A percentile compares a stretch with the other conserved stretches of the same genome.
Evolutionary conservation across 2,329 filamentous ascomycete species (phyloP).

Genomic region (Claviceps arundinis): DNA sequence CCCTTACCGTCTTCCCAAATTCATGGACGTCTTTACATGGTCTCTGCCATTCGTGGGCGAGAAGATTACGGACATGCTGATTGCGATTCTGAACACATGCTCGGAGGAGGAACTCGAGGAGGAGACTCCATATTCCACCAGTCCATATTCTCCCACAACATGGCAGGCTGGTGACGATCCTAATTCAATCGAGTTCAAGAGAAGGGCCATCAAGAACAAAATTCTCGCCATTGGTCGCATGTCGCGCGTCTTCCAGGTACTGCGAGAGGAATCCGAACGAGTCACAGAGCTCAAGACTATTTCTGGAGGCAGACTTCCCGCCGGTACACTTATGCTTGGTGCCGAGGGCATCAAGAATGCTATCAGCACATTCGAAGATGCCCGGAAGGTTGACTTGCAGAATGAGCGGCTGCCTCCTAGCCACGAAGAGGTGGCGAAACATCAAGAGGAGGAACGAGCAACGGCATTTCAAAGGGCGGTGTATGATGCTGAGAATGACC

Average conservation of each 20-base stretch:
- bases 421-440: constrained; percentile 78
- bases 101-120: constrained; percentile 98
- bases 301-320: constrained; percentile 79
- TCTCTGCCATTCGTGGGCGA: constrained; percentile 96
- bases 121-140: constrained; percentile 50
- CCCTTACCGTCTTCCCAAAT: constrained; percentile 98
- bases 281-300: constrained; percentile 97
- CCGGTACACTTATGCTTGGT: constrained; percentile 93
- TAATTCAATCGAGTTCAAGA: constrained; percentile 85
- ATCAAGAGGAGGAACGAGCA: constrained; percentile 66
- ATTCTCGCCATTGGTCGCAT: constrained; percentile 93
- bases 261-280: constrained; percentile 92
- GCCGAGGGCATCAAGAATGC: constrained; percentile 98
- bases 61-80: constrained; percentile 99
- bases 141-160: constrained; percentile 49
- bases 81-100: constrained; percentile 94
- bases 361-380: constrained; percentile 93
- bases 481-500: constrained; percentile 83
- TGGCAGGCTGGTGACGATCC: constrained; percentile 44
- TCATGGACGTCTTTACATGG: constrained; percentile 99
- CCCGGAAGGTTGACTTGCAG: constrained; percentile 89
- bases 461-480: constrained; percentile 77
- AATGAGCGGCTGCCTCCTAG: constrained; percentile 90
- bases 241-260: constrained; percentile 94
- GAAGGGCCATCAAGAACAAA: constrained; percentile 98